Evolutionary conservation across 192 early-diverging fungal genomes (phyloP), one percentile per base, ranked within the genome.

Genomic region (Helicostylum pulchrum): DNA sequence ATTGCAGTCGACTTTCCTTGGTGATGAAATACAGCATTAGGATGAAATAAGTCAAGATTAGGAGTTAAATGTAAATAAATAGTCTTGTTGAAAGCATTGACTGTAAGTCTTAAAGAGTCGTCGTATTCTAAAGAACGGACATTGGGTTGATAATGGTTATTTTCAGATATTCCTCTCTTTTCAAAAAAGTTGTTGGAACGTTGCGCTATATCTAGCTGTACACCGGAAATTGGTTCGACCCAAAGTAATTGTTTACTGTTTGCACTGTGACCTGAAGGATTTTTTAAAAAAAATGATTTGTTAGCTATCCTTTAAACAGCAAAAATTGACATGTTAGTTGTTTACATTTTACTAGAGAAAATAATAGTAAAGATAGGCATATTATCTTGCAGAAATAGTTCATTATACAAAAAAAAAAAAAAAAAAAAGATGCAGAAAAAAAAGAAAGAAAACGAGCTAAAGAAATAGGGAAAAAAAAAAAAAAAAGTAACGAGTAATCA

Each of bases 1-100:
- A 53, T 32, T 4, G 48, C 8, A 23, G 56, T 66, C 20, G 61
- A 71, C 7, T 58, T 75, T 49, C 64, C 79, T 53, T 49, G 43
- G 14, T 70, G 21, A 14, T 49, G 17, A 21, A 65, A 71, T 20
- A 67, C 78, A 2, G 87, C 85, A 9, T 88, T 73, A 2, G 86
- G 85, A 60, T 92, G 90, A 32, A 92, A 68, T 32, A 92, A 60
- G 67, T 90, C 88, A n/a, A 67, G 53, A 70, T 92, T 92, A 14
- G 86, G 88, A 62, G 84, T 84, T n/a, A 92, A 68, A 44, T 90
- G 72, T 51, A 92, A 77, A 53, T 78, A 62, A 61, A 86, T 87
- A 2, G 90, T 90, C 15, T 74, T 78, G 71, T 88, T 89, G 78
- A 73, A 89, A 30, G 84, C 87, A 42, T 64, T 20, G 2, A 70